Base-by-base conservation (phyloP, 805 yeast genomes). In the Barnettozyma pratensis region DNA sequence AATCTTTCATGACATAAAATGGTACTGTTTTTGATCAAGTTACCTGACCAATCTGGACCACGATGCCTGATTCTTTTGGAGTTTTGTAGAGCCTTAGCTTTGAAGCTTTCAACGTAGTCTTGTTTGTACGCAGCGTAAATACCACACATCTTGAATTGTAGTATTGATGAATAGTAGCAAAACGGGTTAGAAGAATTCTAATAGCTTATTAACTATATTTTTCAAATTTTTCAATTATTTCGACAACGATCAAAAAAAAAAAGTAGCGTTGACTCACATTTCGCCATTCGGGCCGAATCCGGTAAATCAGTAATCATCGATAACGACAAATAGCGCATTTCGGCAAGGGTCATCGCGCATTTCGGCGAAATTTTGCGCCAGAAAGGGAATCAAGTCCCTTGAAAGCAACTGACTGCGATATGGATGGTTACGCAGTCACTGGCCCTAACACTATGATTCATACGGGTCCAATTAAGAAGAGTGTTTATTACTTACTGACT, bases 21-120 rank as follows among this genome's bases (percentile, higher is more conserved):
- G 42, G 97, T 88, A 56, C 74, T 68, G 83, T 87, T 87, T 65
- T 83, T 81, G 56, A 79, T 72, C 56, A 77, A 67, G 81, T 89
- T 90, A 64, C 99, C 99, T 37, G 90, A 79, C 99, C 99, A 94
- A 72, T 94, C 99, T 58, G 99, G 99, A 64, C 99, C 99, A 72
- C 99, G 85, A 72, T 94, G 99, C 74, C 99, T 84, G 68, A 92
- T 85, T 72, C 91, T 81, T 71, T 89, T 92, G 54, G 98, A 79
- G 67, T 88, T 77, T 68, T 88, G 95, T 54, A 94, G 76, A 41
- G 98, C 98, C 65, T 83, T 83, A 54, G 83, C 79, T 71, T 91
- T 92, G 78, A 87, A 94, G 47, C 75, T 72, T 59, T 84, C 83
- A 52, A 87, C 84, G 56, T 89, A 86, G 39, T 83, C 85, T 64